Evolutionary conservation across 108 stramenopile species (phyloP).

Genomic region (Skeletonema menzelii): DNA sequence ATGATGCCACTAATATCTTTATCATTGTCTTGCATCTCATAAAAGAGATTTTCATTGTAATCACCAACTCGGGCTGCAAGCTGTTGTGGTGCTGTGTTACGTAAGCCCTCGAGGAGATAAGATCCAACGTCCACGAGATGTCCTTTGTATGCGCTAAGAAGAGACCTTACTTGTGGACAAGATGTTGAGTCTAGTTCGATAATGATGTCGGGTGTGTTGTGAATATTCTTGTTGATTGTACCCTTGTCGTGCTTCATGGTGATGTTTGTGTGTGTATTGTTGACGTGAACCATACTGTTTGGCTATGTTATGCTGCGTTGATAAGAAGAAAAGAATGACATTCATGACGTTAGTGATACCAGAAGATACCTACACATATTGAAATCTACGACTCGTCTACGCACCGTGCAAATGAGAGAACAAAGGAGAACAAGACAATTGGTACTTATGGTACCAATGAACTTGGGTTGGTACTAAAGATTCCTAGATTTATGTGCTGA

Average conservation of each 20-base stretch:
- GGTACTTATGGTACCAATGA: too few species aligned
- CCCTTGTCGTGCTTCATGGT: neutral
- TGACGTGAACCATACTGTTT: neutral
- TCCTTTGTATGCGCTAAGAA: constrained; percentile 20
- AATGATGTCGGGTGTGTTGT: constrained; percentile 1
- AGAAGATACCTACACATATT: too few species aligned
- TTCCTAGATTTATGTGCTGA: too few species aligned
- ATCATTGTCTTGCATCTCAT: constrained; percentile 52
- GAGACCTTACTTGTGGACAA: constrained; percentile 5
- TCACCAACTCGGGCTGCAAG: constrained; percentile 61
- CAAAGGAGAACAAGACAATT: too few species aligned
- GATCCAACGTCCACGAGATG: constrained; percentile 35
- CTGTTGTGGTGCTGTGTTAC: constrained; percentile 31
- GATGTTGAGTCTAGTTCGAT: constrained; percentile 22
- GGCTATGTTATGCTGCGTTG: neutral
- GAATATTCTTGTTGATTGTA: neutral
- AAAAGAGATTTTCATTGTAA: constrained; percentile 62
- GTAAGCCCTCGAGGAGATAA: constrained; percentile 22
- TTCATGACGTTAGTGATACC: neutral
- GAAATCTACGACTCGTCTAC: too few species aligned
- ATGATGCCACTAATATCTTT: constrained; percentile 12
- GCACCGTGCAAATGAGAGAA: too few species aligned
- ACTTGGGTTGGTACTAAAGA: too few species aligned
- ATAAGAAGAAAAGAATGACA: neutral
- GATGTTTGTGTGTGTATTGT: neutral